Evolutionary conservation across 306 rosid species (phyloP).

Genomic region (Begonia masoniana): DNA sequence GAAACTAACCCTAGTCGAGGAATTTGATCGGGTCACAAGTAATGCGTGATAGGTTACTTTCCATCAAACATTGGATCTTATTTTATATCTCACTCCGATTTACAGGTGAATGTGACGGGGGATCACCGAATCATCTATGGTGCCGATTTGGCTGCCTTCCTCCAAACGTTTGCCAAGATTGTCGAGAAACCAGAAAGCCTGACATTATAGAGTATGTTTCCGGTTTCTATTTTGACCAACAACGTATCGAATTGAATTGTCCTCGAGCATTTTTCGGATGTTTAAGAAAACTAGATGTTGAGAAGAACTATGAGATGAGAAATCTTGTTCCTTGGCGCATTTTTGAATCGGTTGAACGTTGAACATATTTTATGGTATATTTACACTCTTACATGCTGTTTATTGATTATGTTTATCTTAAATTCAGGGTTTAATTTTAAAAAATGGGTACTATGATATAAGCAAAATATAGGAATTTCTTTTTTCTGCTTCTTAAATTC

Average conservation of each 20-base stretch:
- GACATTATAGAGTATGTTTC: constrained; percentile 45
- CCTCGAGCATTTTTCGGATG: constrained; percentile 3
- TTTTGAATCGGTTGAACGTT: background rate
- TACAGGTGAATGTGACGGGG: constrained; percentile 86
- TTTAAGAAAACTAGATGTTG: constrained; percentile 9
- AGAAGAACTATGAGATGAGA: constrained; percentile 8
- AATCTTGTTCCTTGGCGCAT: constrained; percentile 13
- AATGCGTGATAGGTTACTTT: too few species aligned
- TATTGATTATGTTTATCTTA: too few species aligned
- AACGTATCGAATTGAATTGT: constrained; percentile 2
- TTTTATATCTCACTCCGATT: too few species aligned
- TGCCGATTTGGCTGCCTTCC: constrained; percentile 88
- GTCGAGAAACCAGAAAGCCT: constrained; percentile 75
- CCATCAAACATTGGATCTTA: too few species aligned
- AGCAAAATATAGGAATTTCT: too few species aligned
- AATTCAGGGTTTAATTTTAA: too few species aligned
- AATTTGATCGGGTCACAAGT: too few species aligned
- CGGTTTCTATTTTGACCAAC: constrained; percentile 7
- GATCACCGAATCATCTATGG: constrained; percentile 88
- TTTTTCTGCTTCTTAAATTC: too few species aligned
- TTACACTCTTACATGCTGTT: background rate
- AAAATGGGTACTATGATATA: too few species aligned
- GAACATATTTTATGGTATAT: background rate
- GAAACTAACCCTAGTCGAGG: too few species aligned
- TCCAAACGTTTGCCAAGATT: constrained; percentile 65